phyloP scores from a whole-genome alignment of 208 protist species.

The Trypanosoma melophagium region DNA sequence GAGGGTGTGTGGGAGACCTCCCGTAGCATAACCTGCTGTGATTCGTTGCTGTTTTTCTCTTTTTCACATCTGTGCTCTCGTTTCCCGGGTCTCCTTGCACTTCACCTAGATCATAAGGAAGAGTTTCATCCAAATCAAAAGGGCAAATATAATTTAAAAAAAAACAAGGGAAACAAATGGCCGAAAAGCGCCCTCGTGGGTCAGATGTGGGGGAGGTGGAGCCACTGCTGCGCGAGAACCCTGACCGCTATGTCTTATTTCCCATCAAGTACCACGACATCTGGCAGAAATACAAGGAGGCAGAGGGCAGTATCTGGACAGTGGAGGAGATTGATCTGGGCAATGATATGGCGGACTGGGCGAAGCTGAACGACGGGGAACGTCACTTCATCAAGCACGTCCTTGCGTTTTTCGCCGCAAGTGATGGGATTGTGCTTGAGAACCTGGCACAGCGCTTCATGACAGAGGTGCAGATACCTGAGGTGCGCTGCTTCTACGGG shows the following conservation, averaged over 20 bases:
- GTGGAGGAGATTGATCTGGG: conserved; percentile 98
- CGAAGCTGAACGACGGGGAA: conserved; percentile 94
- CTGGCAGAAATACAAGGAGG: conserved; percentile 99
- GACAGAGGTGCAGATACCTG: conserved; percentile 97
- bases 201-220: conserved; percentile 50
- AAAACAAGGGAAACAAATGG: background rate
- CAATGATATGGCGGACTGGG: conserved; percentile 95
- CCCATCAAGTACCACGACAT: conserved; percentile 97
- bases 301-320: conserved; percentile 97
- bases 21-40: too few relatives aligned
- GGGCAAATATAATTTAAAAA: background rate
- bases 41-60: too few relatives aligned
- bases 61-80: too few relatives aligned
- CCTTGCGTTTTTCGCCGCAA: conserved; percentile 98
- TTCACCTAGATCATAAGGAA: too few relatives aligned
- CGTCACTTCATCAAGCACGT: conserved; percentile 98
- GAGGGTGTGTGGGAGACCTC: too few relatives aligned
- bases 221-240: conserved; percentile 95
- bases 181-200: too few relatives aligned
- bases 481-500: conserved; percentile 98
- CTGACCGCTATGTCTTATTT: conserved; percentile 97
- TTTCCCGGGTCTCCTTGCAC: too few relatives aligned
- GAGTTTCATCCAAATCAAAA: background rate
- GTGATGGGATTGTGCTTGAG: conserved; percentile 99
- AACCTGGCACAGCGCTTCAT: conserved; percentile 97